Evolutionary conservation across 2,329 filamentous ascomycete genomes (phyloP).

Genomic region (Pseudocercospora pini-densiflorae): DNA sequence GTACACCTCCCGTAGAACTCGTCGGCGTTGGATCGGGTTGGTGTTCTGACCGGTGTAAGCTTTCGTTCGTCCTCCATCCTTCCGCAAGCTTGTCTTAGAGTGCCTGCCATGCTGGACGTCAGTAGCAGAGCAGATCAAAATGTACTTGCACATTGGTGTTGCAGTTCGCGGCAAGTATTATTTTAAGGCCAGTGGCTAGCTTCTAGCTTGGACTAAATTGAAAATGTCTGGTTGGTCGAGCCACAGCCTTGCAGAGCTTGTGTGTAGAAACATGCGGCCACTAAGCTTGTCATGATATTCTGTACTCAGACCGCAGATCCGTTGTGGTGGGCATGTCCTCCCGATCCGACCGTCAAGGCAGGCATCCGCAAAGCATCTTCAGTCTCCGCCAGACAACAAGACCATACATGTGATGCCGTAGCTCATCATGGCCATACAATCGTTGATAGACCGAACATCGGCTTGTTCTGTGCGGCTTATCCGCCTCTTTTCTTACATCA

Average conservation of each 20-base stretch:
- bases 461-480: too few species aligned
- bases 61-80: background rate
- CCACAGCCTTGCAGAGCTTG: background rate
- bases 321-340: too few species aligned
- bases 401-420: too few species aligned
- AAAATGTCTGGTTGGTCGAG: background rate
- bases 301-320: background rate
- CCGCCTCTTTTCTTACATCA: too few species aligned
- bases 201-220: background rate
- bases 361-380: too few species aligned
- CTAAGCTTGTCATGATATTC: background rate
- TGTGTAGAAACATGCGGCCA: background rate
- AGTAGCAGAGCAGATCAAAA: background rate
- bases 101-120: background rate
- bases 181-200: background rate
- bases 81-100: background rate
- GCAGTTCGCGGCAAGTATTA: background rate
- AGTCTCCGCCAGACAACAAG: too few species aligned
- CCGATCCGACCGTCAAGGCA: too few species aligned
- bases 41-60: background rate
- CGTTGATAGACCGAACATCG: too few species aligned
- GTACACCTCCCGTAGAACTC: background rate
- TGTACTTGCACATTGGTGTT: background rate
- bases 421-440: too few species aligned
- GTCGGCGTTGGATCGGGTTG: background rate